Evolutionary conservation across 371 early-diverging fungal species (phyloP).

Genomic region (Umbelopsis sp.): DNA sequence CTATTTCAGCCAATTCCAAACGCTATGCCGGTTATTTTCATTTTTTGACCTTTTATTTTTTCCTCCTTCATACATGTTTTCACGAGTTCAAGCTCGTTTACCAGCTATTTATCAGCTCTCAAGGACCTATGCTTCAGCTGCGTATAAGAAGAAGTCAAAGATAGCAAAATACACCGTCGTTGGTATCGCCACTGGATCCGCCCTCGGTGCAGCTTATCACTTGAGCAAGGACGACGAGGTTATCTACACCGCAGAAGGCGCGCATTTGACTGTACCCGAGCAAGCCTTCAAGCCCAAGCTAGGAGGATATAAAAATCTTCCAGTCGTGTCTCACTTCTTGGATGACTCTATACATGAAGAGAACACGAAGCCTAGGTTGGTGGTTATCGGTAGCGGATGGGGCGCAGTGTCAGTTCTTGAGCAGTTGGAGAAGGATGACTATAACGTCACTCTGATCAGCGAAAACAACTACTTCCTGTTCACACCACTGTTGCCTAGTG

Average conservation of each 20-base stretch:
- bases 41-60: too few species aligned
- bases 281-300: slow-evolving; percentile 41
- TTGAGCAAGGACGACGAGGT: slow-evolving; percentile 32
- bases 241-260: slow-evolving; percentile 27
- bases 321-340: slow-evolving; percentile 33
- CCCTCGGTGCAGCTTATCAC: slow-evolving; percentile 22
- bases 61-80: neutral
- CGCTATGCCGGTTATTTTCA: too few species aligned
- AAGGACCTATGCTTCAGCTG: neutral
- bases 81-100: neutral
- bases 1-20: neutral
- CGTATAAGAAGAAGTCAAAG: neutral
- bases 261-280: slow-evolving; percentile 30
- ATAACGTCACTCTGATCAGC: slow-evolving; percentile 74
- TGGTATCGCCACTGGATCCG: neutral
- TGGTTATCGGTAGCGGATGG: slow-evolving; percentile 83
- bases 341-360: slow-evolving; percentile 36
- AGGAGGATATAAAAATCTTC: slow-evolving; percentile 43
- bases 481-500: slow-evolving; percentile 82
- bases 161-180: neutral
- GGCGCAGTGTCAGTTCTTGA: slow-evolving; percentile 65
- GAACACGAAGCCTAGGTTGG: slow-evolving; percentile 61
- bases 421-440: slow-evolving; percentile 68
- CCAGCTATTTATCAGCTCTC: neutral
- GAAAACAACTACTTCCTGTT: slow-evolving; percentile 86